Evolutionary conservation across 176 grass and related monocot species (phyloP), one percentile per base, ranked within the genome.

Genomic region (Saccharum spontaneum): DNA sequence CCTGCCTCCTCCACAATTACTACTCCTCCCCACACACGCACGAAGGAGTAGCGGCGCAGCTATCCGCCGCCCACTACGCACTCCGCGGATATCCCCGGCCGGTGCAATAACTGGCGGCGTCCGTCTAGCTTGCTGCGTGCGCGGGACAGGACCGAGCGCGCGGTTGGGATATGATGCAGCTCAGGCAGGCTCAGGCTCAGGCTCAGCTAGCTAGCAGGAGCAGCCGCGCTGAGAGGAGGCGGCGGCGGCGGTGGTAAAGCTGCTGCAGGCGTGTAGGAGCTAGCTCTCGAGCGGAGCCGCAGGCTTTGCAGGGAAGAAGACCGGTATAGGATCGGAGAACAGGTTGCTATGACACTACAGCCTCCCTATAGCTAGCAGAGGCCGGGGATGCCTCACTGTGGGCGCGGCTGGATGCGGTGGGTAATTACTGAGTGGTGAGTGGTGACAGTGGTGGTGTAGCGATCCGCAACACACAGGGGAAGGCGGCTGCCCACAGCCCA

Each of bases 31-130:
- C 60, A 2, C 20, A 6, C 67, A 28, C 55, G 23, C 54, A 78
- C 45, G 18, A 57, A 57, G 50, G 50, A 54, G 49, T 65, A 66
- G 70, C 38, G 43, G 45, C 34, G 62, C 60, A 41, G 71, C 55
- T 46, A 82, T 82, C 46, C 66, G 79, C 79, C 48, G 79, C 79
- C 65, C 31, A 34, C 28, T 11, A 12, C 59, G 22, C 54, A 59
- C 54, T 60, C 55, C 20, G 55, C 55, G 55, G 8, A 9, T 20
- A 54, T 62, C 59, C 59, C 20, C 55, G 7, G 22, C 61, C 61
- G 61, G 66, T 71, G 67, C 79, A 82, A 71, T 82, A 82, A 82
- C 79, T 71, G 79, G 33, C 67, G 79, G 67, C 79, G 79, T 26
- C 39, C 23, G 59, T 44, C 49, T 81, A 69, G 79, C 79, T 54